Percentiles rank a stretch among this genome's conserved stretches.
Evolutionary conservation across 306 rosid genomes (phyloP).

Genomic region (Delonix regia): DNA sequence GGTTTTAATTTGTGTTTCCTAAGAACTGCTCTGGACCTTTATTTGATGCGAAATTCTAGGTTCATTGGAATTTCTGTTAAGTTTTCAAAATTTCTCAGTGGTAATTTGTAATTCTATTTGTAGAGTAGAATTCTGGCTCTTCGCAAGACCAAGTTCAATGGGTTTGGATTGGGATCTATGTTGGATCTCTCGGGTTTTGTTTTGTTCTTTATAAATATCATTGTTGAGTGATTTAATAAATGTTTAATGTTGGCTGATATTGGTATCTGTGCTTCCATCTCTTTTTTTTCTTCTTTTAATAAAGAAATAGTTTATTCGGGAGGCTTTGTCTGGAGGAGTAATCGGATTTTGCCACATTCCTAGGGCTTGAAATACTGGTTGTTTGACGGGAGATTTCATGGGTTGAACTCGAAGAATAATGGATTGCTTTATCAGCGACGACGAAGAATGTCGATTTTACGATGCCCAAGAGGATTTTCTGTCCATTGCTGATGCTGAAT

Average conservation of each 20-base stretch:
- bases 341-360: constrained; percentile 53
- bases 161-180: constrained; percentile 85
- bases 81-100: neutral
- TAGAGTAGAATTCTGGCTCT: constrained; percentile 33
- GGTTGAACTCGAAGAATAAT: constrained; percentile 73
- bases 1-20: constrained; percentile 32
- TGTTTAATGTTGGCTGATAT: constrained; percentile 61
- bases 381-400: constrained; percentile 73
- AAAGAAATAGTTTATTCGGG: constrained; percentile 40
- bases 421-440: constrained; percentile 73
- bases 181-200: constrained; percentile 73
- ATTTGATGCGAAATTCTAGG: constrained; percentile 32
- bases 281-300: neutral
- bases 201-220: constrained; percentile 42
- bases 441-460: constrained; percentile 71
- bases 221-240: constrained; percentile 45
- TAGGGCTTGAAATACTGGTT: constrained; percentile 59
- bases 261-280: constrained; percentile 47
- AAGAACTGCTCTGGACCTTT: constrained; percentile 30
- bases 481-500: constrained; percentile 54
- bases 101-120: constrained; percentile 39
- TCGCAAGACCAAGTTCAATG: constrained; percentile 69
- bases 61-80: constrained; percentile 21
- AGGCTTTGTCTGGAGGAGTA: constrained; percentile 57
- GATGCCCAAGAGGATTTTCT: constrained; percentile 83